Evolutionary conservation across 2,329 filamentous ascomycete genomes (phyloP).

Genomic region (Sporothrix pseudoabietina): DNA sequence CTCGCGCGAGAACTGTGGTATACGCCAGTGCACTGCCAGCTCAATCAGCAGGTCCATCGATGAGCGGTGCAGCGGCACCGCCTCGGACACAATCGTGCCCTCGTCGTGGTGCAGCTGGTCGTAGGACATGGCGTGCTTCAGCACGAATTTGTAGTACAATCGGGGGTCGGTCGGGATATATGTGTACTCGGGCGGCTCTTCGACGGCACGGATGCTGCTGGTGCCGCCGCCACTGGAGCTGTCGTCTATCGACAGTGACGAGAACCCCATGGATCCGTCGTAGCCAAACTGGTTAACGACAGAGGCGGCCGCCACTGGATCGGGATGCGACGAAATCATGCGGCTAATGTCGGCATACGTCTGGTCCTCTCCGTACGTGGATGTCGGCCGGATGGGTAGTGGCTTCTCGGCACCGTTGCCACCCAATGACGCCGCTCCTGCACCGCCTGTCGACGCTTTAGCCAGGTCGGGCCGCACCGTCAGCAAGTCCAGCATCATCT

Average conservation of each 20-base stretch:
- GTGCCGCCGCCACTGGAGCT: slow-evolving; percentile 30
- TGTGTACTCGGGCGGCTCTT: slow-evolving; percentile 73
- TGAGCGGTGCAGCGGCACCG: slow-evolving; percentile 66
- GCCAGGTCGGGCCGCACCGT: slow-evolving; percentile 83
- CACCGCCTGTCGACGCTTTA: slow-evolving; percentile 66
- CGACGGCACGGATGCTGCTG: slow-evolving; percentile 56
- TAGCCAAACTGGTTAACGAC: slow-evolving; percentile 47
- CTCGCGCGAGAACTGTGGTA: slow-evolving; percentile 78
- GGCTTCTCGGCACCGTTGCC: slow-evolving; percentile 49
- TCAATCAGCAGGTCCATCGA: slow-evolving; percentile 84
- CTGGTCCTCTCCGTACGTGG: slow-evolving; percentile 52
- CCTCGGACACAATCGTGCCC: slow-evolving; percentile 30
- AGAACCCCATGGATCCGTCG: slow-evolving; percentile 70
- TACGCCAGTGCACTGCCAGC: slow-evolving; percentile 82
- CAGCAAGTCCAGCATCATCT: slow-evolving; percentile 90
- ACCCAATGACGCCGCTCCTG: slow-evolving; percentile 33
- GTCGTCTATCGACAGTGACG: slow-evolving; percentile 64
- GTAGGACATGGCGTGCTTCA: slow-evolving; percentile 73
- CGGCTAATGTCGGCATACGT: slow-evolving; percentile 57
- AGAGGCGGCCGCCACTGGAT: slow-evolving; percentile 34
- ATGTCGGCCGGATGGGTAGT: slow-evolving; percentile 58
- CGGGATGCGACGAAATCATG: slow-evolving; percentile 50
- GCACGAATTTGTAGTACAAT: slow-evolving; percentile 77
- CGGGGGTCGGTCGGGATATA: slow-evolving; percentile 87
- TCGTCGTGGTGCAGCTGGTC: slow-evolving; percentile 54